These are phyloP conservation scores for Fraxinus sp. DNA, from an alignment of 305 asterid species.

Conservation along the genomic window DNA sequence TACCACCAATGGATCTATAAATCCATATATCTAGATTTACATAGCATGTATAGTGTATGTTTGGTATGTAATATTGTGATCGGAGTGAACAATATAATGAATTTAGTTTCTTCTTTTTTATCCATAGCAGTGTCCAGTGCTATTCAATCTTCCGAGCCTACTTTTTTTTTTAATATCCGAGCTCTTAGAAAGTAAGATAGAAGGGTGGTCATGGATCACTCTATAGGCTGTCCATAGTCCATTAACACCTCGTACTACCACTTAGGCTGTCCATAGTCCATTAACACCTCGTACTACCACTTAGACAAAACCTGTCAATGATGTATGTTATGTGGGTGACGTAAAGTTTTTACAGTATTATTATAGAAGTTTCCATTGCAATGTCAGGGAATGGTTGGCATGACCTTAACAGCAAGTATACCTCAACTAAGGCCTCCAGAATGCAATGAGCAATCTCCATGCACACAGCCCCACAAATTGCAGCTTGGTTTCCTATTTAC, in stretches of 20 bases:
- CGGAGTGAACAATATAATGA: background rate
- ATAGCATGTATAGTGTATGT: background rate
- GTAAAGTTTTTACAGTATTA: too few species aligned
- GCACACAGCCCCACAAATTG: conserved; percentile 55
- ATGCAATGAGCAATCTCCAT: conserved; percentile 34
- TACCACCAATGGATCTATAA: background rate
- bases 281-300: too few species aligned
- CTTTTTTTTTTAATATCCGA: too few species aligned
- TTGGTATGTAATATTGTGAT: background rate
- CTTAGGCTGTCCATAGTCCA: too few species aligned
- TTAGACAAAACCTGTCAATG: background rate
- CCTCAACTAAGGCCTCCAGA: conserved; percentile 50
- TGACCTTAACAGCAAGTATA: conserved; percentile 57
- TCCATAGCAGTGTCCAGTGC: background rate
- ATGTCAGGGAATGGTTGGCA: conserved; percentile 60
- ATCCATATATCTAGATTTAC: background rate
- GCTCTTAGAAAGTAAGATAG: too few species aligned
- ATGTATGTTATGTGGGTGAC: background rate
- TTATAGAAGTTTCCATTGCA: background rate
- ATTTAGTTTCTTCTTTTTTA: too few species aligned
- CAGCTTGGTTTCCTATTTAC: conserved; percentile 54
- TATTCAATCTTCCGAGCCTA: background rate
- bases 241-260: too few species aligned
- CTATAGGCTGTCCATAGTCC: too few species aligned
- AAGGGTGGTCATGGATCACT: too few species aligned